These are phyloP conservation scores for Suillus tomentosus DNA, from an alignment of 768 basidiomycete species.

Conservation along the genomic window DNA sequence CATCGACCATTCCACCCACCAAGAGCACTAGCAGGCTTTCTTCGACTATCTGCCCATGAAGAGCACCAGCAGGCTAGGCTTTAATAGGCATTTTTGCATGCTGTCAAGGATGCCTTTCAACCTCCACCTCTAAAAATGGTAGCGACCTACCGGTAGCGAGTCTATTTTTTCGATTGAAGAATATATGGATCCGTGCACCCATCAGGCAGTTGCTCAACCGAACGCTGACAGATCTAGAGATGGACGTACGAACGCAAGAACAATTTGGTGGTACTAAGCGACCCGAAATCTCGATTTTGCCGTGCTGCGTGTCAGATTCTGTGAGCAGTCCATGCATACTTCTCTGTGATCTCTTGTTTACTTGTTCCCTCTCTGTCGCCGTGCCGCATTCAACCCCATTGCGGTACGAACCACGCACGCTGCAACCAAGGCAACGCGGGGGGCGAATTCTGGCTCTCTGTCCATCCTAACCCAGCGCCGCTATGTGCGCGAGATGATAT, in stretches of 20 bases:
- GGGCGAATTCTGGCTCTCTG: not conserved
- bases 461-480: not conserved
- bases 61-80: not conserved
- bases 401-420: not conserved
- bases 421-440: not conserved
- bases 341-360: not conserved
- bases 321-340: not conserved
- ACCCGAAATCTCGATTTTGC: not conserved
- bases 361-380: not conserved
- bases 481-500: not conserved
- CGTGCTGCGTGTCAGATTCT: not conserved
- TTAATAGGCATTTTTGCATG: no score
- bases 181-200: not conserved
- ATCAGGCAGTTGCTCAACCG: not conserved
- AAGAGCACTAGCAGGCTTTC: not conserved
- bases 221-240: not conserved
- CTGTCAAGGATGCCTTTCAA: not conserved
- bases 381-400: not conserved
- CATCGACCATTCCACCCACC: not conserved
- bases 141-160: not conserved
- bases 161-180: not conserved
- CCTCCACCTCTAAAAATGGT: slow-evolving; percentile 1
- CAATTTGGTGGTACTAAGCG: not conserved
- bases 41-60: not conserved
- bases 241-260: not conserved